Base-by-base conservation (phyloP, 192 early-diverging fungal species). In the Umbelopsis isabellina region DNA sequence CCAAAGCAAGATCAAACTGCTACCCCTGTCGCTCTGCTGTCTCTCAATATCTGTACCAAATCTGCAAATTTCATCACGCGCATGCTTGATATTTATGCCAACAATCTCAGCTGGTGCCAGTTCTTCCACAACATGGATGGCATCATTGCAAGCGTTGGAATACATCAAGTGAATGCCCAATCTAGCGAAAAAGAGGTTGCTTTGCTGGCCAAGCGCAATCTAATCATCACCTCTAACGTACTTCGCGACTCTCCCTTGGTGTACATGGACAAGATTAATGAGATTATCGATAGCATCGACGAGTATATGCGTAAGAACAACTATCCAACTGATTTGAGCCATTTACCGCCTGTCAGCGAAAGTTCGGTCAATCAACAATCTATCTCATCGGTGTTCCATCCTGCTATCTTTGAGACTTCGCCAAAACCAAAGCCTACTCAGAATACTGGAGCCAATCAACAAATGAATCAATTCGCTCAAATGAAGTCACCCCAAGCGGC, bases 1-100 rank as follows among this genome's bases (percentile, higher is more conserved):
- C 79, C 79, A 23, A 80, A 80, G 23, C 71, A 80, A 49, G 75
- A 80, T 49, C 79, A 80, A 52, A 76, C 79, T 0, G 79, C 79
- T 16, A 80, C 79, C 11, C 79, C 79, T 45, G 79, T 80, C 0
- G 79, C 79, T 16, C 33, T 80, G 16, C 15, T 80, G 12, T 80
- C 79, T 0, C 70, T 80, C 37, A 80, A 80, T 48, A 80, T 80
- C 2, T 80, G 79, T 49, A 80, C 79, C n/a, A 80, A 80, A 25
- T 76, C 79, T 0, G 79, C 79, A 46, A 80, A 75, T 21, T 45
- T 80, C 44, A 76, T 80, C 46, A 80, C 74, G 12, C 72, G 72
- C 16, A 80, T 80, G 70, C 45, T 80, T 3, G 72, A 71, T 46
- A 72, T 80, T 1, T 80, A 80, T 53, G 68, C 71, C 44, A 61